Evolutionary conservation across 1,284 basidiomycete species (phyloP), one percentile per base, ranked within the genome.

Genomic region (Apiotrichum gamsii): DNA sequence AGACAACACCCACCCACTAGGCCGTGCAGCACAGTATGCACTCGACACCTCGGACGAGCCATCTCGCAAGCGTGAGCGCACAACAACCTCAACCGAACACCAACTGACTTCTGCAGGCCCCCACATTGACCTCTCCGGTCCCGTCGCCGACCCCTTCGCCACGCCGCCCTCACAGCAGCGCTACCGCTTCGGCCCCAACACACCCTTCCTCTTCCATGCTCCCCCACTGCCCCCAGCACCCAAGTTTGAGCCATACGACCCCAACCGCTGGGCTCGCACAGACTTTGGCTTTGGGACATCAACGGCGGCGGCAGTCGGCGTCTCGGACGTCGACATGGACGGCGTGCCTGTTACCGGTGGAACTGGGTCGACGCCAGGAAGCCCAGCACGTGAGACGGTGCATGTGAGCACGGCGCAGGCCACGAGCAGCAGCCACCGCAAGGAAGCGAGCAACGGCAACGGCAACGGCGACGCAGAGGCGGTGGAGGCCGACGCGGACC

Each of bases 51-150:
- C n/a, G n/a, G 62, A 69, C 35, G 67, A 62, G 9, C 68, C 65
- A 6, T 54, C 67, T 11, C 44, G 66, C 21, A 72, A 72, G 47
- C 65, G 69, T 68, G 34, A 58, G 69, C 55, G 5, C 25, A 16
- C 2, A 28, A 29, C 37, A 15, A 33, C n/a, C 6, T 10, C 10
- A 23, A 31, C 25, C 25, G 15, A 25, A 30, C 28, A 5, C 6
- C n/a, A 13, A 8, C 20, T 21, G 20, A 3, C 21, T 37, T 39
- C 29, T 2, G 2, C 49, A 69, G 69, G 69, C 29, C 57, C 54
- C 8, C 69, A 71, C 49, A 62, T 49, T 41, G 65, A 69, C 33
- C 48, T 68, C 13, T 44, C 51, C 36, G 13, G 54, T 16, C 33
- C 45, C 19, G 23, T 29, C 19, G 38, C 40, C 47, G 28, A 38